Base-by-base conservation (phyloP, 2,329 filamentous ascomycete species). In the Talaromyces pinophilus region DNA sequence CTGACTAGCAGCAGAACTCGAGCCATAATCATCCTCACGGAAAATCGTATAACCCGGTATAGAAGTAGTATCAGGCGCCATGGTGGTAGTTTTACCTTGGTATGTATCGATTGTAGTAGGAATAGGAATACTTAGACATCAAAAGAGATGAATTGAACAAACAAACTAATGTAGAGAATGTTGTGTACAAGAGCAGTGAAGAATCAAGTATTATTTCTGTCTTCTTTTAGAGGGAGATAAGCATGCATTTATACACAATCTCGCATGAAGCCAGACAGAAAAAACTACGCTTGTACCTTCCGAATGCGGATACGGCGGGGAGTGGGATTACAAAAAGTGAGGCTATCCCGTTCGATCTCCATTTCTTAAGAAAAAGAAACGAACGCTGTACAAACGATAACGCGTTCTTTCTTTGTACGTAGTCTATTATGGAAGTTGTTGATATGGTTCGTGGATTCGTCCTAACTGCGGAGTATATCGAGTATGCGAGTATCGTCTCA, bases 1-100 rank as follows among this genome's bases (percentile, higher is more conserved):
- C 38, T 65, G 64, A 35, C 64, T 66, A 30, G 64, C 65, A 35
- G 60, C 60, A 59, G 60, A 55, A 15, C 62, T 68, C 1, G 66
- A 67, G 30, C 50, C 57, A 44, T 64, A 64, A 38, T 68, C 64
- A 3, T 64, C 69, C 25, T 70, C 69, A 46, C 48, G 67, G 50
- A 66, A 68, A 19, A 70, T 70, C 17, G 65, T 66, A 54, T 69
- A 70, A 17, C 69, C 69, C 5, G 69, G 65, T 63, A 70, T 69
- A 15, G 69, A 69, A 8, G 64, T 64, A n/a, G 69, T 68, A 52
- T 70, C 69, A 25, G 68, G 63, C 64, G 60, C 64, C 69, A 70
- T 70, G 60, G 35, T 69, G 33, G 54, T 30, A 30, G n/a, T 25
- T 17, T 50, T 33, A 30, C 22, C 54, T 60, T 33, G 57, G 38